A percentile compares a stretch with the other conserved stretches of the same genome.
These are phyloP conservation scores for Aspergillus brasiliensis DNA, from an alignment of 2,329 filamentous ascomycete genomes.

Conservation along the genomic window DNA sequence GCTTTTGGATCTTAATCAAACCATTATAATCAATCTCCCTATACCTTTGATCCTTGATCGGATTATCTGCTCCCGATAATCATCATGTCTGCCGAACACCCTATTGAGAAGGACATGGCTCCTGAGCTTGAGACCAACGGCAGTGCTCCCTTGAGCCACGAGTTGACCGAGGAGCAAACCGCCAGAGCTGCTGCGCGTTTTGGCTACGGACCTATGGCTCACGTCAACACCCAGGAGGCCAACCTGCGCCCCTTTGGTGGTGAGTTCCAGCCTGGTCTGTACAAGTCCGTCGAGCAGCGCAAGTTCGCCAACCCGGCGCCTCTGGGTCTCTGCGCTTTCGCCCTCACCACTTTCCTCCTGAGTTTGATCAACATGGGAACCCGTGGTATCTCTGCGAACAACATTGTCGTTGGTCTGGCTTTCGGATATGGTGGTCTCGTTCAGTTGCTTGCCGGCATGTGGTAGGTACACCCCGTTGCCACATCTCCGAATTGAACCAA, in stretches of 20 bases:
- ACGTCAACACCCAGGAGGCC: constrained; percentile 49
- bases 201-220: constrained; percentile 55
- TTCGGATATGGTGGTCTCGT: constrained; percentile 77
- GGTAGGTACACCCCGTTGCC: constrained; percentile 54
- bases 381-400: constrained; percentile 61
- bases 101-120: constrained; percentile 36
- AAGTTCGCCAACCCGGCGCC: constrained; percentile 80
- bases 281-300: constrained; percentile 64
- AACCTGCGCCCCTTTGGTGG: constrained; percentile 66
- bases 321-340: constrained; percentile 75
- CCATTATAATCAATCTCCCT: constrained; percentile 1
- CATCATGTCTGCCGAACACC: constrained; percentile 33
- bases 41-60: constrained; percentile 1
- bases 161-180: constrained; percentile 48
- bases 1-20: constrained; percentile 8
- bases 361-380: constrained; percentile 72
- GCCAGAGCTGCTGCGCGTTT: constrained; percentile 50
- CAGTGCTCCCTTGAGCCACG: constrained; percentile 23
- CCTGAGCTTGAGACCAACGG: constrained; percentile 17
- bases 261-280: constrained; percentile 71
- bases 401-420: constrained; percentile 69
- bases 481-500: not conserved
- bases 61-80: constrained; percentile 2
- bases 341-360: constrained; percentile 79
- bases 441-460: constrained; percentile 82